phyloP scores from a whole-genome alignment of 2,329 filamentous ascomycete species.

The Penicillium sp. region DNA sequence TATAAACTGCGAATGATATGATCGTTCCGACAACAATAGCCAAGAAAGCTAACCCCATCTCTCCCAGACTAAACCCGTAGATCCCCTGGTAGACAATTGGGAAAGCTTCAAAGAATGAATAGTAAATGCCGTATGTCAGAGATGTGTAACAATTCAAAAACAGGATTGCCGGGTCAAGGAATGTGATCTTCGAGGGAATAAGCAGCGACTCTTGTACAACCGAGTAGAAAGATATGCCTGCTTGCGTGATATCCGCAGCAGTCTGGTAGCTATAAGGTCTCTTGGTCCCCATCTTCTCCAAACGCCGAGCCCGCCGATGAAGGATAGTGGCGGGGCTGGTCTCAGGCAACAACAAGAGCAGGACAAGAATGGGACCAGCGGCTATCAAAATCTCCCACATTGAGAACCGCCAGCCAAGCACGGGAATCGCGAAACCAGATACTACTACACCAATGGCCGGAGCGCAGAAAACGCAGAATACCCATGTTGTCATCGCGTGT shows the following conservation, averaged over 20 bases:
- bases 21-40: conserved; percentile 49
- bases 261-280: conserved; percentile 43
- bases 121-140: conserved; percentile 46
- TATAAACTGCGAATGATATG: conserved; percentile 45
- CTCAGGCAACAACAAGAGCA: conserved; percentile 56
- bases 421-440: conserved; percentile 52
- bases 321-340: conserved; percentile 54
- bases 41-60: conserved; percentile 53
- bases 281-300: conserved; percentile 49
- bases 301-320: conserved; percentile 51
- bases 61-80: conserved; percentile 52
- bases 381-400: conserved; percentile 18
- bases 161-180: conserved; percentile 54
- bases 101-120: conserved; percentile 58
- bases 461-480: conserved; percentile 36
- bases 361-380: conserved; percentile 46
- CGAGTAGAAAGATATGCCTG: conserved; percentile 2
- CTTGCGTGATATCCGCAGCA: conserved; percentile 53
- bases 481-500: conserved; percentile 53
- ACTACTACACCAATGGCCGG: conserved; percentile 55
- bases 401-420: conserved; percentile 15
- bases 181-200: conserved; percentile 52
- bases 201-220: conserved; percentile 44
- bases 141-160: conserved; percentile 56
- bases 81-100: conserved; percentile 52